Base-by-base conservation (phyloP, 2,329 filamentous ascomycete species). In the Fonsecaea multimorphosa region DNA sequence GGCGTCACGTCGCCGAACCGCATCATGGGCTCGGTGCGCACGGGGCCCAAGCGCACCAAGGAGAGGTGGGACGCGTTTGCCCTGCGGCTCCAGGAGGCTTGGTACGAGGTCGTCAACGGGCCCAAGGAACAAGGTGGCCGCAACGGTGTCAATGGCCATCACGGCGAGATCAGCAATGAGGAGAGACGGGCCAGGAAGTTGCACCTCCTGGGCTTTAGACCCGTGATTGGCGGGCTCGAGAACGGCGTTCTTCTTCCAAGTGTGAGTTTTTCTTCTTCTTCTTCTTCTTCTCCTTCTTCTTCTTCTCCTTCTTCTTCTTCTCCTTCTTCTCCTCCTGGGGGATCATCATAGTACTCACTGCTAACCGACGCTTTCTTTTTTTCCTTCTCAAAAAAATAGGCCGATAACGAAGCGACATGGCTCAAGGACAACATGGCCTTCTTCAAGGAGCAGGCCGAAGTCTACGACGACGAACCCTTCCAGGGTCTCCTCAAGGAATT, bases 361-460 rank as follows among this genome's bases (percentile, higher is more conserved):
- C n/a, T n/a, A n/a, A n/a, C n/a, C n/a, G n/a, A n/a, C n/a, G n/a
- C n/a, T n/a, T 40, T 16, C n/a, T 40, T 16, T 6, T n/a, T 6
- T 16, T 40, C 38, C 5, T 8, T 31, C 29, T 8, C 29, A 31
- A 3, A 31, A n/a, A n/a, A 5, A 14, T 16, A 72, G 70, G 62
- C 70, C 31, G 70, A 70, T 22, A 61, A 68, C 5, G 71, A 72
- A 60, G 69, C 32, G 5, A 64, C n/a, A 14, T 72, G 69, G 69
- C 46, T 71, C 32, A 70, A 71, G 54, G 62, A 69, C 40, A 64
- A 68, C 36, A 66, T 70, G 61, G 38, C 67, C 11, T 68, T 69
- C 36, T 71, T 72, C 62, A 65, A 66, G 44, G 52, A 66, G 22
- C 66, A 64, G 49, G 64, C 63, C 3, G 58, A 67, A 29, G 61